Evolutionary conservation across 139 green algal genomes (phyloP), one percentile per base, ranked within the genome.

Genomic region (Chlamydomonas sphaeroides): DNA sequence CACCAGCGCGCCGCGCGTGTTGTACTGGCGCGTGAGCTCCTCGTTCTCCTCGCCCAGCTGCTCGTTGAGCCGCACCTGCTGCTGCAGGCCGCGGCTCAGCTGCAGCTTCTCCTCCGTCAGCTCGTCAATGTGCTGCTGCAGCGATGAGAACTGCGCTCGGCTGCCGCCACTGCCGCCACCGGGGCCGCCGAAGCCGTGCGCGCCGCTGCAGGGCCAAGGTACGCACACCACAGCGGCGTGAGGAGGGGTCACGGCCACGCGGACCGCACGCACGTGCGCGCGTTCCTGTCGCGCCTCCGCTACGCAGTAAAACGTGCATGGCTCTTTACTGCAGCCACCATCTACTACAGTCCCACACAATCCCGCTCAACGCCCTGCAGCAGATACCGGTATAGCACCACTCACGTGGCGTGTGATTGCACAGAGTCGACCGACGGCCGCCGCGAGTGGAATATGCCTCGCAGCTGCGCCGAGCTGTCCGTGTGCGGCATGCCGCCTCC

Each of bases 121-220:
- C 70, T 94, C 89, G 72, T 94, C 91, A 48, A 96, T 96, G 83
- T 96, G 93, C 53, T 90, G 67, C 86, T 96, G 45, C 69, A 95
- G 74, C 36, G 80, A 33, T 0, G 79, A 39, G 42, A 89, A 89
- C 65, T 87, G 85, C 1, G 65, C 74, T 1, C 65, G 65, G 39
- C 59, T 80, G 39, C 45, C 59, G 17, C 59, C 59, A 18, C 59
- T 62, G 61, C 42, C 32, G 59, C 11, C 57, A 20, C 35, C 72
- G 36, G 14, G 14, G 10, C n/a, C n/a, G n/a, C 30, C n/a, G 10
- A 38, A 36, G 61, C 53, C 26, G 30, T 38, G 38, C 38, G 17
- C 18, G 33, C 10, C 8, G 63, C 63, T 35, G 35, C 63, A 48
- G 63, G 11, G 59, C 8, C n/a, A n/a, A n/a, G n/a, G n/a, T n/a